Evolutionary conservation across 371 early-diverging fungal species (phyloP).

Genomic region (Syncephalis fuscata): DNA sequence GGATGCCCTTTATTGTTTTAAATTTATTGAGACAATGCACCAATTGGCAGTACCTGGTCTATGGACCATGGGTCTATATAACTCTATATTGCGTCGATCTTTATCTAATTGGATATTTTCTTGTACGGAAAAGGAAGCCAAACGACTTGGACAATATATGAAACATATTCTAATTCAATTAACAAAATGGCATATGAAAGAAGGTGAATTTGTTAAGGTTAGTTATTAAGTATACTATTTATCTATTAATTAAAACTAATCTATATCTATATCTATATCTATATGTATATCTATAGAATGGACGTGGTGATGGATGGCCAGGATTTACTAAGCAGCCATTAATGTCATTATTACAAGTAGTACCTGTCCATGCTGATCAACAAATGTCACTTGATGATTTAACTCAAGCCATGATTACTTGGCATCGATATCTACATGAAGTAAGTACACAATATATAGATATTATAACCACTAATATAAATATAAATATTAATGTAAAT

Average conservation of each 20-base stretch:
- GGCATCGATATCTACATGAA: too few species aligned
- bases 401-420: too few species aligned
- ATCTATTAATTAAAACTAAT: too few species aligned
- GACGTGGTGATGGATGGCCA: too few species aligned
- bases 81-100: slow-evolving; percentile 26
- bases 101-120: slow-evolving; percentile 5
- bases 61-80: slow-evolving; percentile 60
- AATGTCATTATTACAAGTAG: too few species aligned
- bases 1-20: slow-evolving; percentile 73
- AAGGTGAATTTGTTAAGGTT: slow-evolving; percentile 24
- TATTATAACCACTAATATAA: slow-evolving; percentile 48
- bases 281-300: too few species aligned
- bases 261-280: too few species aligned
- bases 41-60: slow-evolving; percentile 54
- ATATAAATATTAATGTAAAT: slow-evolving; percentile 24
- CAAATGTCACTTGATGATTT: too few species aligned
- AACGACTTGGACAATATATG: slow-evolving; percentile 28
- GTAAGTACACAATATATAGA: slow-evolving; percentile 18
- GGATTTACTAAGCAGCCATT: too few species aligned
- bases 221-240: slow-evolving; percentile 7
- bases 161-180: slow-evolving; percentile 55
- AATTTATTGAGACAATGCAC: slow-evolving; percentile 67
- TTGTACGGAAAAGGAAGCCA: slow-evolving; percentile 7
- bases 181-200: slow-evolving; percentile 34
- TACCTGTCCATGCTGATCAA: too few species aligned